Evolutionary conservation across 2,329 filamentous ascomycete genomes (phyloP).

Genomic region (Microsporum canis): DNA sequence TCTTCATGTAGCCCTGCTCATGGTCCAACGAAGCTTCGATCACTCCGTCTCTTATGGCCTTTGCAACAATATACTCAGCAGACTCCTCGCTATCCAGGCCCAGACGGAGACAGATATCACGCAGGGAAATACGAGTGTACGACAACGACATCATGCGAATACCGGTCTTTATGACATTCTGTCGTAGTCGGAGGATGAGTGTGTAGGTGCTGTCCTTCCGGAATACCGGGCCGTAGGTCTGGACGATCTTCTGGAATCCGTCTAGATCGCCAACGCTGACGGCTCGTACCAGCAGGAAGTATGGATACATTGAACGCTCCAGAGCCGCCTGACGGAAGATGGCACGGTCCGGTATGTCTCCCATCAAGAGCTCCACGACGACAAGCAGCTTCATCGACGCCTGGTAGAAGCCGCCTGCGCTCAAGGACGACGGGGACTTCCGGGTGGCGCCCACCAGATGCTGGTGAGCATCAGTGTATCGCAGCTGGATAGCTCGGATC

Average conservation of each 20-base stretch:
- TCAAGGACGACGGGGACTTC: conserved; percentile 82
- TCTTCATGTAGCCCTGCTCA: conserved; percentile 96
- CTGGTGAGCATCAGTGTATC: conserved; percentile 93
- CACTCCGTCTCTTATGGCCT: conserved; percentile 93
- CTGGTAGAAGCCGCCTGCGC: conserved; percentile 88
- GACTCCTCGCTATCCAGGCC: conserved; percentile 93
- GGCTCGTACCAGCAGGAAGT: conserved; percentile 86
- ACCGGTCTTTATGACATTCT: conserved; percentile 98
- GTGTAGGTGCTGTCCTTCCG: conserved; percentile 91
- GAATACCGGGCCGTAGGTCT: conserved; percentile 71
- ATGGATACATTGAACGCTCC: conserved; percentile 79
- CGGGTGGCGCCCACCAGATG: conserved; percentile 86
- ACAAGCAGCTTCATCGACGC: conserved; percentile 92
- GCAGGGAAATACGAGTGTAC: conserved; percentile 91
- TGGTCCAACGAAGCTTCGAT: conserved; percentile 92
- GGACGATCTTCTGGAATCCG: conserved; percentile 80
- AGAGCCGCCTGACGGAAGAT: conserved; percentile 84
- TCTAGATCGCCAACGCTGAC: conserved; percentile 94
- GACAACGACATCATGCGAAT: conserved; percentile 98
- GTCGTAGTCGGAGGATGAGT: conserved; percentile 81
- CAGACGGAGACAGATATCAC: conserved; percentile 92
- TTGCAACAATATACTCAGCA: conserved; percentile 97
- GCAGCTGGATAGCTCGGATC: conserved; percentile 89
- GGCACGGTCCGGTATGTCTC: conserved; percentile 90
- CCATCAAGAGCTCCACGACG: conserved; percentile 94